These are phyloP conservation scores for Mycosphaerella sp. DNA, from an alignment of 2,329 filamentous ascomycete species.

Conservation along the genomic window DNA sequence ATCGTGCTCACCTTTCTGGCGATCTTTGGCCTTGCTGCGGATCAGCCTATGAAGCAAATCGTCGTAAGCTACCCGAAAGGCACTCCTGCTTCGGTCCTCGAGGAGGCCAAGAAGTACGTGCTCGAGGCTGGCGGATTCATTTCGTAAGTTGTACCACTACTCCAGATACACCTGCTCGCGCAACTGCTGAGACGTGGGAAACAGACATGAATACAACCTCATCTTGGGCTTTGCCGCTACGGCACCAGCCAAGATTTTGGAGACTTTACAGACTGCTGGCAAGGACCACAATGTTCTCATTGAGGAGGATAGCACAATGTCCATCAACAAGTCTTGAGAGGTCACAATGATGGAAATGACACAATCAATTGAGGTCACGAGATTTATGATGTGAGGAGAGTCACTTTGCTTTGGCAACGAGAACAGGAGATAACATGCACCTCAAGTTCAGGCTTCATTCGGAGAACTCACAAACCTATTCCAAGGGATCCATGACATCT, in stretches of 20 bases:
- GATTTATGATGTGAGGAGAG: background rate
- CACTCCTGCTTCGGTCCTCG: conserved; percentile 61
- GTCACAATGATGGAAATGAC: background rate
- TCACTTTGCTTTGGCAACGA: background rate
- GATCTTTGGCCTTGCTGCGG: conserved; percentile 18
- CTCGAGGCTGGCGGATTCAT: conserved; percentile 31
- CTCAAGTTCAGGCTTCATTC: background rate
- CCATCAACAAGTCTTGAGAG: conserved; percentile 3
- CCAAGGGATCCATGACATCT: background rate
- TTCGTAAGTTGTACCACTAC: background rate
- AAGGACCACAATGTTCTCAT: conserved; percentile 58
- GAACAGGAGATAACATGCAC: background rate
- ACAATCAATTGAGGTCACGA: background rate
- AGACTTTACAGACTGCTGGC: conserved; percentile 59
- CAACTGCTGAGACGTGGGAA: background rate
- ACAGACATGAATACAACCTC: conserved; percentile 29
- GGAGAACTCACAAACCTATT: background rate
- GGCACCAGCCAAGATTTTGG: conserved; percentile 62
- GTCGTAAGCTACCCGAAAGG: conserved; percentile 71
- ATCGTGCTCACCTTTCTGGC: conserved; percentile 23
- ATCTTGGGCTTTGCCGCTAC: conserved; percentile 44
- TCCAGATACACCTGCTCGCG: conserved; percentile 17
- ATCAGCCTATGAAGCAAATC: conserved; percentile 58
- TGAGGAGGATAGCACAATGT: conserved; percentile 61
- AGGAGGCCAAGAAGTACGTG: conserved; percentile 57